phyloP scores from a whole-genome alignment of 768 basidiomycete species.

The Pisolithus albus region DNA sequence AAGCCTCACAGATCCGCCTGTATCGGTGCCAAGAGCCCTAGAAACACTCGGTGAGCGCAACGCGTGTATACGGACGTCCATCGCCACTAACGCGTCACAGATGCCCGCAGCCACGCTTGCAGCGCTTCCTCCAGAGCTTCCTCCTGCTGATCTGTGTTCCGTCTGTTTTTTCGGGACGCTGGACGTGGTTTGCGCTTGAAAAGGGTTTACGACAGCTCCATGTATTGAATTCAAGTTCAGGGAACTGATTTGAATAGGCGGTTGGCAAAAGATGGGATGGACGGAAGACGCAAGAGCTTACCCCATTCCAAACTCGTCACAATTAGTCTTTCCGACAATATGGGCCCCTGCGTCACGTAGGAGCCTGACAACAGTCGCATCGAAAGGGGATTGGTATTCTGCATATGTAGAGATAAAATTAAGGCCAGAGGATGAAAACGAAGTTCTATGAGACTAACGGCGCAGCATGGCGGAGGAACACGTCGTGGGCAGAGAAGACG shows the following conservation, averaged over 20 bases:
- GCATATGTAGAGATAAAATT: background rate
- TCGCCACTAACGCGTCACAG: constrained; percentile 67
- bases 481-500: background rate
- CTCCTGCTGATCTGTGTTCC: constrained; percentile 68
- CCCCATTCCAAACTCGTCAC: background rate
- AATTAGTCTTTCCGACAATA: constrained; percentile 69
- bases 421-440: background rate
- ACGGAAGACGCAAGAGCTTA: too few relatives aligned
- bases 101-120: constrained; percentile 84
- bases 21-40: constrained; percentile 91
- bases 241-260: constrained; percentile 43
- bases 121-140: constrained; percentile 92
- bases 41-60: background rate
- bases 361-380: background rate
- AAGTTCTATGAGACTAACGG: background rate
- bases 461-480: background rate
- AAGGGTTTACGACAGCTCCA: constrained; percentile 78
- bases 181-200: constrained; percentile 22
- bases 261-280: too few relatives aligned
- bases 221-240: constrained; percentile 45
- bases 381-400: background rate
- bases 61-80: background rate
- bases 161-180: constrained; percentile 18
- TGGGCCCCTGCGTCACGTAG: constrained; percentile 34
- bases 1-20: constrained; percentile 88